phyloP scores from a whole-genome alignment of 768 basidiomycete species.

The Tulasnella sp. region DNA sequence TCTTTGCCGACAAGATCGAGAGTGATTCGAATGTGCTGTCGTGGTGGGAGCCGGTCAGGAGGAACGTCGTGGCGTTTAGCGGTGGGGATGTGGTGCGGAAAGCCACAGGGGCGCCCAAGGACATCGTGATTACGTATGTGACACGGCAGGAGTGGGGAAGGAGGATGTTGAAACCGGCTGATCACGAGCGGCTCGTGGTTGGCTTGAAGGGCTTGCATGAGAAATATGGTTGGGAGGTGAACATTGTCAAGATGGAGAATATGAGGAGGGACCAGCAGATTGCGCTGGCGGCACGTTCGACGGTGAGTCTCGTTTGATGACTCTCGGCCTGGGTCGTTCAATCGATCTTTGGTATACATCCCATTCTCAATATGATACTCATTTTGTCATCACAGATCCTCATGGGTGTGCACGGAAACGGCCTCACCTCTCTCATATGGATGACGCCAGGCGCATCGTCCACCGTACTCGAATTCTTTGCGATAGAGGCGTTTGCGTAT shows the following conservation, averaged over 20 bases:
- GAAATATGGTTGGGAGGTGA: conserved; percentile 39
- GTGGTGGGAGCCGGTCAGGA: conserved; percentile 64
- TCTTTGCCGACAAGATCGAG: conserved; percentile 27
- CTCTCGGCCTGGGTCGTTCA: conserved; percentile 50
- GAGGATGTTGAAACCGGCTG: conserved; percentile 27
- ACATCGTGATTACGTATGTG: conserved; percentile 33
- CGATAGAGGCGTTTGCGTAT: conserved; percentile 66
- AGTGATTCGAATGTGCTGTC: conserved; percentile 49
- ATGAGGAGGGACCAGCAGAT: conserved; percentile 30
- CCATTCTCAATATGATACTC: background rate
- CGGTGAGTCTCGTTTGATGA: conserved; percentile 63
- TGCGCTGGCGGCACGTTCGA: conserved; percentile 29
- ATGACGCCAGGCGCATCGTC: conserved; percentile 67
- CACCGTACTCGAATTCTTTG: conserved; percentile 79
- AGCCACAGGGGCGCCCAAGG: conserved; percentile 32
- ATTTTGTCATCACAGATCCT: conserved; percentile 52
- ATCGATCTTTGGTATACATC: background rate
- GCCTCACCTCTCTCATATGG: conserved; percentile 72
- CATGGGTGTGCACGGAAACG: conserved; percentile 78
- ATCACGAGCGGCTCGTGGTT: conserved; percentile 28
- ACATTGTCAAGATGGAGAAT: conserved; percentile 32
- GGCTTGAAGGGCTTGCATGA: conserved; percentile 26
- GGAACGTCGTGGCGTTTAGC: conserved; percentile 14
- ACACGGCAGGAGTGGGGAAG: conserved; percentile 39
- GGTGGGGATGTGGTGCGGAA: conserved; percentile 25